These are phyloP conservation scores for Calamus simplicifolius DNA, from an alignment of 176 grass and related monocot species.

Conservation along the genomic window DNA sequence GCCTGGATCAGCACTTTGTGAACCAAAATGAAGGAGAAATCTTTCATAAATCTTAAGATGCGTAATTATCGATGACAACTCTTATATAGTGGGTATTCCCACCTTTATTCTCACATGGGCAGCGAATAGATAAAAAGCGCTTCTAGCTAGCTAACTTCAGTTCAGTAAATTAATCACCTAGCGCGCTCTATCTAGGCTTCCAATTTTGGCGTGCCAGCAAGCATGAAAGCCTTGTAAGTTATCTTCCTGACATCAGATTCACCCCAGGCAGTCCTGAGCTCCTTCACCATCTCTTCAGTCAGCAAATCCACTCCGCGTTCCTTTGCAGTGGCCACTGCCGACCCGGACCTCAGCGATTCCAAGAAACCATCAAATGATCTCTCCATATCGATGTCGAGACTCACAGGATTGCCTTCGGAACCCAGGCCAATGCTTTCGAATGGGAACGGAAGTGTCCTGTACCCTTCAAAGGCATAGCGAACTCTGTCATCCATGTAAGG, in stretches of 20 bases:
- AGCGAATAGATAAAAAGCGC: no score
- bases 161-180: no score
- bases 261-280: slow-evolving; percentile 26
- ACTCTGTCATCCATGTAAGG: slow-evolving; percentile 26
- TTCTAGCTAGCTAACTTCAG: no score
- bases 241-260: slow-evolving; percentile 14
- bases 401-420: slow-evolving; percentile 18
- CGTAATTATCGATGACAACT: no score
- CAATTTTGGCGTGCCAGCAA: slow-evolving; percentile 12
- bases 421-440: slow-evolving; percentile 28
- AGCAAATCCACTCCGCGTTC: slow-evolving; percentile 21
- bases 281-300: slow-evolving; percentile 19
- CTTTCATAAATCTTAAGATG: no score
- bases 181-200: no score
- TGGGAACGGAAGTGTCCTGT: slow-evolving; percentile 32
- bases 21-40: no score
- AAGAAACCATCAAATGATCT: slow-evolving; percentile 22
- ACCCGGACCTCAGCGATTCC: slow-evolving; percentile 20
- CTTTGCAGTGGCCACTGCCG: slow-evolving; percentile 18
- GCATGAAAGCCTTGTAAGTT: slow-evolving; percentile 30
- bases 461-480: slow-evolving; percentile 1
- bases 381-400: slow-evolving; percentile 25
- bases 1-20: no score
- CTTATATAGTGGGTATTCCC: no score
- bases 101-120: no score